Percentiles rank a stretch among this genome's conserved stretches.
Conservation (phyloP, 805 yeast genomes). For the Myxozyma lipomycoides region DNA sequence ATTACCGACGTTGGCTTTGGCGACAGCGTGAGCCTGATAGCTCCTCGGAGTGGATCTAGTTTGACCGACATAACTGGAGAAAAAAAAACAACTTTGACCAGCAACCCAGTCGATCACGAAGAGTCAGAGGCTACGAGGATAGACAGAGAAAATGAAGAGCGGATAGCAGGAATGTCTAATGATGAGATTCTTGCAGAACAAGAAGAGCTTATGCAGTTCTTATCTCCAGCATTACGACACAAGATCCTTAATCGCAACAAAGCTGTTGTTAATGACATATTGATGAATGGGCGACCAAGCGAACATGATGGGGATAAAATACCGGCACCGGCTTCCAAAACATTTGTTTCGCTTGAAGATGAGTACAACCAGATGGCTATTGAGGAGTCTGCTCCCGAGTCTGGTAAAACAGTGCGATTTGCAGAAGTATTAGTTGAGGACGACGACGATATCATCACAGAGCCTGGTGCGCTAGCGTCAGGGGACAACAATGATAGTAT, state of each 20-base stretch:
- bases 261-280: slow-evolving; percentile 10
- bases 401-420: background rate
- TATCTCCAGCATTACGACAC: slow-evolving; percentile 21
- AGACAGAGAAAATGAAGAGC: slow-evolving; percentile 21
- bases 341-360: background rate
- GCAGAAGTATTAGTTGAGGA: slow-evolving; percentile 1
- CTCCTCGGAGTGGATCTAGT: background rate
- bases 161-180: slow-evolving; percentile 22
- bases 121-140: slow-evolving; percentile 20
- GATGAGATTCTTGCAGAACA: slow-evolving; percentile 25
- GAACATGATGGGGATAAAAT: background rate
- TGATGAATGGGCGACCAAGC: background rate
- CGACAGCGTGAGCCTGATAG: too few relatives aligned
- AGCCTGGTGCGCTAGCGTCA: background rate
- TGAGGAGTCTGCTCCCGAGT: background rate
- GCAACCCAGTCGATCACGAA: background rate
- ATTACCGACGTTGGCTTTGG: too few relatives aligned
- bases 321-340: background rate
- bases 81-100: background rate
- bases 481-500: background rate
- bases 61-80: background rate
- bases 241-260: slow-evolving; percentile 17
- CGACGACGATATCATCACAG: background rate
- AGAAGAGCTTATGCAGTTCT: slow-evolving; percentile 15
- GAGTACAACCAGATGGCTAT: background rate